phyloP scores from a whole-genome alignment of 1,284 basidiomycete genomes.

The Sporisorium exsertum region DNA sequence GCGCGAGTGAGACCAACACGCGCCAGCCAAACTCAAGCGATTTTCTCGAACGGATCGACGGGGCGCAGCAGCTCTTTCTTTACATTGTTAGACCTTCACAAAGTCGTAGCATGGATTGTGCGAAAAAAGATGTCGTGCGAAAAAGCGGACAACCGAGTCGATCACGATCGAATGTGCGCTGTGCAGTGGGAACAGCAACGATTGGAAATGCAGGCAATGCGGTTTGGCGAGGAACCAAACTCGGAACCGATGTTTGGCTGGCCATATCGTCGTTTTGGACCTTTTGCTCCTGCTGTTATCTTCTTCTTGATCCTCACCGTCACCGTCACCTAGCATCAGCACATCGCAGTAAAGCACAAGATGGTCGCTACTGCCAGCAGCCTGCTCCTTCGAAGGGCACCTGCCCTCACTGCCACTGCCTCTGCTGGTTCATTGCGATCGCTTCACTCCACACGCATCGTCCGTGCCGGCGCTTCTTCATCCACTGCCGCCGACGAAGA shows the following conservation, averaged over 20 bases:
- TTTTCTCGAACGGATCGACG: constrained; percentile 26
- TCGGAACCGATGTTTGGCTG: constrained; percentile 16
- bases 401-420: constrained; percentile 11
- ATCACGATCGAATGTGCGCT: constrained; percentile 10
- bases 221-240: neutral
- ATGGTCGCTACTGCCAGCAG: constrained; percentile 40
- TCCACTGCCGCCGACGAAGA: constrained; percentile 39
- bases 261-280: constrained; percentile 2
- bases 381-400: constrained; percentile 28
- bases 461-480: constrained; percentile 28
- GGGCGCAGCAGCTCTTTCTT: constrained; percentile 2
- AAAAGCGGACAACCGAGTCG: constrained; percentile 1
- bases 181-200: constrained; percentile 2
- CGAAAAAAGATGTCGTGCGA: constrained; percentile 6
- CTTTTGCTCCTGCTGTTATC: neutral
- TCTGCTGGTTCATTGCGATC: constrained; percentile 34
- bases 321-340: neutral
- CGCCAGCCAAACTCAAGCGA: neutral
- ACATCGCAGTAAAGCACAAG: neutral
- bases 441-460: constrained; percentile 42
- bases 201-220: constrained; percentile 10
- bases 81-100: constrained; percentile 1
- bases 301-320: constrained; percentile 15
- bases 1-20: constrained; percentile 29
- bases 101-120: neutral